Conservation (phyloP, 2,329 filamentous ascomycete species). For the Emmonsia crescens region DNA sequence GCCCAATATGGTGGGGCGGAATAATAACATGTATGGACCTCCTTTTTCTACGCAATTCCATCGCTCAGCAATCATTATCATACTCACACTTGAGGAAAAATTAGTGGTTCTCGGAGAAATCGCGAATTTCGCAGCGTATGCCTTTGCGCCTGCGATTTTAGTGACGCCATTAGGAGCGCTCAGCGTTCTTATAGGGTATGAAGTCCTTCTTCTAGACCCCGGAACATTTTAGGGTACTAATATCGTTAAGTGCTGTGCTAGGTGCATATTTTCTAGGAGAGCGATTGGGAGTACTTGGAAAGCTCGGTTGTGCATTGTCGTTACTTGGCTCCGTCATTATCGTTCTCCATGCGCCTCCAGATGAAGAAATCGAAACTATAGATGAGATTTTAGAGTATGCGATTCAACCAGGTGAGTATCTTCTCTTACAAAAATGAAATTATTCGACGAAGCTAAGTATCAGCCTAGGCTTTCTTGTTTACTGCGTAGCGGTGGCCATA, state of each 20-base stretch:
- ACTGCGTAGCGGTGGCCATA: slow-evolving; percentile 65
- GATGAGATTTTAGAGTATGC: slow-evolving; percentile 87
- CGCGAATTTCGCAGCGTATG: slow-evolving; percentile 96
- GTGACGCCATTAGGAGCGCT: slow-evolving; percentile 91
- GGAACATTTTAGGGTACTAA: slow-evolving; percentile 11
- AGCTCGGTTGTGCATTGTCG: slow-evolving; percentile 91
- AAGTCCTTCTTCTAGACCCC: slow-evolving; percentile 10
- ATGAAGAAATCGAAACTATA: slow-evolving; percentile 81
- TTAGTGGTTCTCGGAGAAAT: slow-evolving; percentile 84
- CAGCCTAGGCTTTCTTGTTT: slow-evolving; percentile 69
- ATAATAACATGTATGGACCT: slow-evolving; percentile 66
- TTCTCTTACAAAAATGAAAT: too few species aligned
- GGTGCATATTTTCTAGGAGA: slow-evolving; percentile 92
- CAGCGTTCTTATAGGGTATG: slow-evolving; percentile 75
- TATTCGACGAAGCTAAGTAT: slow-evolving; percentile 6
- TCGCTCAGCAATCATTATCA: background rate
- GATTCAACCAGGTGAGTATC: slow-evolving; percentile 66
- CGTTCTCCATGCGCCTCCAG: slow-evolving; percentile 89
- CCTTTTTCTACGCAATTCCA: background rate
- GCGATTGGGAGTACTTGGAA: slow-evolving; percentile 78
- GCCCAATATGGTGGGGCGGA: slow-evolving; percentile 94
- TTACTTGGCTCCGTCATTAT: slow-evolving; percentile 95
- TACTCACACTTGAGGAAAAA: slow-evolving; percentile 5
- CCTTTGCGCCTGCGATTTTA: slow-evolving; percentile 95
- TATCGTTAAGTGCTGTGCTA: slow-evolving; percentile 57